Evolutionary conservation across 2,329 filamentous ascomycete genomes (phyloP).

Genomic region (Alternaria conjuncta): DNA sequence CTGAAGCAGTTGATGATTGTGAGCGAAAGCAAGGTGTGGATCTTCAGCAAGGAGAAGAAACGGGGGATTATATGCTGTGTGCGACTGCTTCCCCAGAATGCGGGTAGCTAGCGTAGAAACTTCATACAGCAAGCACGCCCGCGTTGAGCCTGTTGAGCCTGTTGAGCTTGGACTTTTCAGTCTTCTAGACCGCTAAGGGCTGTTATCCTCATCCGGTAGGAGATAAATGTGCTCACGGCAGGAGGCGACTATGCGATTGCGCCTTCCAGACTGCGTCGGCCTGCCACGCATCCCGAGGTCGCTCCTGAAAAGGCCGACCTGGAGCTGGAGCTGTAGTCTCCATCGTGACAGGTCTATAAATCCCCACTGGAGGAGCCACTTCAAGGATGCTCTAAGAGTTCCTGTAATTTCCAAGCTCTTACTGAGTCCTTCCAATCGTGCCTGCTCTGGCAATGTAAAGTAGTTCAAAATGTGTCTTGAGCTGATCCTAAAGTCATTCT

Average conservation of each 20-base stretch:
- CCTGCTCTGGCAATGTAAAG: not conserved
- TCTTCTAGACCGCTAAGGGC: not conserved
- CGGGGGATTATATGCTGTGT: not conserved
- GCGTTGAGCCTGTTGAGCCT: not conserved
- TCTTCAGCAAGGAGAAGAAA: not conserved
- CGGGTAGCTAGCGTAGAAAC: not conserved
- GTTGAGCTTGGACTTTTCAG: not conserved
- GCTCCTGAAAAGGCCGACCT: not conserved
- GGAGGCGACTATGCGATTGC: not conserved
- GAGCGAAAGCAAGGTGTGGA: not conserved
- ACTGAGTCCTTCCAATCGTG: not conserved
- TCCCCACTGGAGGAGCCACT: not conserved
- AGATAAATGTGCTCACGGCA: not conserved
- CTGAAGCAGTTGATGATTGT: not conserved
- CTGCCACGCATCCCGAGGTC: not conserved
- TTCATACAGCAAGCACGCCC: not conserved
- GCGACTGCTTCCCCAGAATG: not conserved
- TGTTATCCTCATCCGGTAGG: not conserved
- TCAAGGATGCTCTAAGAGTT: not conserved
- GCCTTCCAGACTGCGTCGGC: not conserved
- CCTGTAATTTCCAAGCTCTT: not conserved
- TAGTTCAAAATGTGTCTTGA: not conserved
- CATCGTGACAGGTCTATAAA: not conserved
- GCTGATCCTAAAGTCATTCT: not conserved
- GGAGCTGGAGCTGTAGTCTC: not conserved